Base-by-base conservation (phyloP, 2,329 filamentous ascomycete species). In the Colletotrichum australisinense region DNA sequence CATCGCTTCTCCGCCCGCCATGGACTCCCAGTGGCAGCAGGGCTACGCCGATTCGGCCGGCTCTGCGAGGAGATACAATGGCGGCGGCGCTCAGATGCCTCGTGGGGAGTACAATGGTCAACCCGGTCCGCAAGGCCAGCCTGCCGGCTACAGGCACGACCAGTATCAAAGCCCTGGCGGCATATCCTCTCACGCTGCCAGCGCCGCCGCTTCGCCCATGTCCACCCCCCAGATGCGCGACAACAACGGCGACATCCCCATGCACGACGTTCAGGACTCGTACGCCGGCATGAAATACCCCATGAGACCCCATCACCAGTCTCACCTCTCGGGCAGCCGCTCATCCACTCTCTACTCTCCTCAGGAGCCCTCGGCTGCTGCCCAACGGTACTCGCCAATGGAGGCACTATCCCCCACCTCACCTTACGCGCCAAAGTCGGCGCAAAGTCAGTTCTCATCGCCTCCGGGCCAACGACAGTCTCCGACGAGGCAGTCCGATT, bases 381-480 rank as follows among this genome's bases (percentile, higher is more conserved):
- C 95, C 73, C 94, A 97, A 82, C 92, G 95, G 80, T 98, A 98
- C 84, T 98, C 96, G 59, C 97, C 96, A 76, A 98, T 98, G 95
- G 96, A 98, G 82, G 90, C 91, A 19, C 86, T 97, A 74, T 95
- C 95, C 74, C 94, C 95, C 53, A 91, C 93, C 42, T 93, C 94
- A 69, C 92, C 95, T 42, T 97, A 97, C 84, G 89, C 90, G 58
- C 80, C 88, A 85, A 84, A 93, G 86, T 81, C 90, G 87, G 75
- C 90, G 86, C 80, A 86, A 53, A 87, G 81, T 76, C 85, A 93
- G 86, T 86, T 87, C 82, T 78, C 86, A 77, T 83, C 85, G 81
- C 83, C 88, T 77, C 82, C 88, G 77, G 80, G 85, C 77, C 87
- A 89, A 77, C 91, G 94, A 74, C 93, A 95, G 81, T 98, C 95